A percentile compares a stretch with the other conserved stretches of the same genome.
Evolutionary conservation across 164 flowering plant species (phyloP).

Genomic region (Dillenia suffruticosa): DNA sequence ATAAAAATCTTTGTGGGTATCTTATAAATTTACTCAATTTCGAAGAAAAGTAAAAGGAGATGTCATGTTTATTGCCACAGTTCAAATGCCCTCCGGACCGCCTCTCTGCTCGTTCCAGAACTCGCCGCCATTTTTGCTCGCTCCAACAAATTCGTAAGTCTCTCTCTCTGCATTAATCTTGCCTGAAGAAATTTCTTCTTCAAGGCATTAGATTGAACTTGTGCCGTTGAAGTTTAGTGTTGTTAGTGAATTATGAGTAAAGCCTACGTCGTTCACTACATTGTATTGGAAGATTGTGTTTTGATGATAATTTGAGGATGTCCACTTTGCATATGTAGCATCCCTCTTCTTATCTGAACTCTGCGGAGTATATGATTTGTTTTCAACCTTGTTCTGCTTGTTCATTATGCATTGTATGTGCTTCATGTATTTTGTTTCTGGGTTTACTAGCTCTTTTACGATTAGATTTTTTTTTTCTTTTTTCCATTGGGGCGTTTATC

Average conservation of each 20-base stretch:
- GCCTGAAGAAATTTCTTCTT: neutral
- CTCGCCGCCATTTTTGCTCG: constrained; percentile 18
- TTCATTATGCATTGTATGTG: too few species aligned
- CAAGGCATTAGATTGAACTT: neutral
- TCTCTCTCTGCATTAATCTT: neutral
- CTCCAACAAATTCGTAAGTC: constrained; percentile 14
- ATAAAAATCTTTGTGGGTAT: neutral
- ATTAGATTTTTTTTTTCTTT: too few species aligned
- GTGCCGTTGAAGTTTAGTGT: neutral
- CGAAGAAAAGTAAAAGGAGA: constrained; percentile 9
- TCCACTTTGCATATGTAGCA: too few species aligned
- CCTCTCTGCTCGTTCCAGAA: constrained; percentile 32
- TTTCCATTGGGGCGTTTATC: too few species aligned
- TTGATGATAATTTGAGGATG: too few species aligned
- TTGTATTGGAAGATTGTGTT: neutral
- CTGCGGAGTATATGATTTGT: too few species aligned
- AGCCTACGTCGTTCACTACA: neutral
- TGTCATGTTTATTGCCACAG: constrained; percentile 70
- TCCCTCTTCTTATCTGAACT: too few species aligned
- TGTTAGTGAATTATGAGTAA: neutral
- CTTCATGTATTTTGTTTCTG: too few species aligned
- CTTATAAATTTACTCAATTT: neutral
- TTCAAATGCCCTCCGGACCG: constrained; percentile 59
- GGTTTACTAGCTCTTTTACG: too few species aligned
- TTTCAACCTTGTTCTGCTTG: too few species aligned